A percentile compares a stretch with the other conserved stretches of the same genome.
These are phyloP conservation scores for Aspergillus sp. DNA, from an alignment of 2,329 filamentous ascomycete genomes.

Conservation along the genomic window DNA sequence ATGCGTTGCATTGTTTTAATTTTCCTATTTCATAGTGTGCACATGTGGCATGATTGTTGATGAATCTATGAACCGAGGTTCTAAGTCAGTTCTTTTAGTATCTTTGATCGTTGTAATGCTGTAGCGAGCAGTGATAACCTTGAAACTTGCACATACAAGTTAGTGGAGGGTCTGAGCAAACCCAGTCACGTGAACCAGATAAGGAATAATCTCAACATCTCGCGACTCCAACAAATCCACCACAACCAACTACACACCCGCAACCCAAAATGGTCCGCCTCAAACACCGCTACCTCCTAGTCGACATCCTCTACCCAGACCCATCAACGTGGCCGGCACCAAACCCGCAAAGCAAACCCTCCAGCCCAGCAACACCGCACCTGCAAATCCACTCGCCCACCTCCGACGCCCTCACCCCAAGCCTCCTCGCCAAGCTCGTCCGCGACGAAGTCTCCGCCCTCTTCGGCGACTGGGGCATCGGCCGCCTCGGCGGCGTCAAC, in stretches of 20 bases:
- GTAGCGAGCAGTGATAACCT: too few relatives aligned
- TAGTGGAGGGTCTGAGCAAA: too few relatives aligned
- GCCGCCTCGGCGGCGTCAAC: conserved; percentile 59
- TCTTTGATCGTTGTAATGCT: too few relatives aligned
- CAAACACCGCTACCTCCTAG: conserved; percentile 93
- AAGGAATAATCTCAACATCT: too few relatives aligned
- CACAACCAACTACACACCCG: not conserved
- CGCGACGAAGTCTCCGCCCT: conserved; percentile 67
- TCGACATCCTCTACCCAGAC: conserved; percentile 85
- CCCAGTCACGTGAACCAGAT: too few relatives aligned
- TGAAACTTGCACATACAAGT: too few relatives aligned
- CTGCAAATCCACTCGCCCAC: conserved; percentile 78
- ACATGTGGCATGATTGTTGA: conserved; percentile 31
- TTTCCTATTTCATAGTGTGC: conserved; percentile 28
- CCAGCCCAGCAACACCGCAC: conserved; percentile 31
- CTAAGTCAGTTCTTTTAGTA: too few relatives aligned
- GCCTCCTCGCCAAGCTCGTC: conserved; percentile 66
- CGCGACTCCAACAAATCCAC: not conserved
- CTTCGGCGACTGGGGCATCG: conserved; percentile 84
- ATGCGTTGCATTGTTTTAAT: conserved; percentile 27
- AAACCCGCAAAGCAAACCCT: conserved; percentile 10
- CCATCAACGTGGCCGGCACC: conserved; percentile 39
- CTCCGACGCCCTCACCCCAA: conserved; percentile 65
- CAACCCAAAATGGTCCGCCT: conserved; percentile 75
- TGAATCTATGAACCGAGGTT: conserved; percentile 9